phyloP scores from a whole-genome alignment of 106 monocot species.

The Amphibolis antarctica region DNA sequence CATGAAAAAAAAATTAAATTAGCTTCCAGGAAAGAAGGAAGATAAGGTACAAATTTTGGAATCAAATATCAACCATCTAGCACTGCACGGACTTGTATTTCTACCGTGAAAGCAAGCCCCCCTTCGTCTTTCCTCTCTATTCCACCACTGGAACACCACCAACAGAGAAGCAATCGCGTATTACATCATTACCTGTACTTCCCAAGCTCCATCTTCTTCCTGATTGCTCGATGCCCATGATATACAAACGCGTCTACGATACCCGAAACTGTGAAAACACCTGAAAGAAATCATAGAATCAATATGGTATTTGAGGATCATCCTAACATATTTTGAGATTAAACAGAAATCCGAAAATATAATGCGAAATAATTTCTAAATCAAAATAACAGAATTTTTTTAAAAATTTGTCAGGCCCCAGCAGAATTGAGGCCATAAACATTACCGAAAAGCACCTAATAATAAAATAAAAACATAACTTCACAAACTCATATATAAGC shows the following conservation, averaged over 20 bases:
- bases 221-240: slow-evolving; percentile 74
- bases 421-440: too few species aligned
- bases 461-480: too few species aligned
- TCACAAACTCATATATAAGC: not conserved
- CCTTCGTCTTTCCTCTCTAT: too few species aligned
- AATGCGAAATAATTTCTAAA: too few species aligned
- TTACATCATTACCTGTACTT: slow-evolving; percentile 44
- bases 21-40: not conserved
- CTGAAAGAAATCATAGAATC: slow-evolving; percentile 21
- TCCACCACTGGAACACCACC: not conserved
- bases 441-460: too few species aligned
- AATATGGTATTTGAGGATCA: not conserved
- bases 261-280: slow-evolving; percentile 83
- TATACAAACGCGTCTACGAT: slow-evolving; percentile 79
- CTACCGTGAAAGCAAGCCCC: not conserved
- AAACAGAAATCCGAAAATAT: too few species aligned
- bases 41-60: not conserved
- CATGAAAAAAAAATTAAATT: not conserved
- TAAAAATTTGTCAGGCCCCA: too few species aligned
- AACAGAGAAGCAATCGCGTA: not conserved
- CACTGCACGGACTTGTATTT: not conserved
- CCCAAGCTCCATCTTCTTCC: slow-evolving; percentile 80
- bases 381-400: too few species aligned
- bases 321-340: too few species aligned
- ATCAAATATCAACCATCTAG: not conserved